phyloP scores from a whole-genome alignment of 768 basidiomycete species.

The Lactifluus piperatus region DNA sequence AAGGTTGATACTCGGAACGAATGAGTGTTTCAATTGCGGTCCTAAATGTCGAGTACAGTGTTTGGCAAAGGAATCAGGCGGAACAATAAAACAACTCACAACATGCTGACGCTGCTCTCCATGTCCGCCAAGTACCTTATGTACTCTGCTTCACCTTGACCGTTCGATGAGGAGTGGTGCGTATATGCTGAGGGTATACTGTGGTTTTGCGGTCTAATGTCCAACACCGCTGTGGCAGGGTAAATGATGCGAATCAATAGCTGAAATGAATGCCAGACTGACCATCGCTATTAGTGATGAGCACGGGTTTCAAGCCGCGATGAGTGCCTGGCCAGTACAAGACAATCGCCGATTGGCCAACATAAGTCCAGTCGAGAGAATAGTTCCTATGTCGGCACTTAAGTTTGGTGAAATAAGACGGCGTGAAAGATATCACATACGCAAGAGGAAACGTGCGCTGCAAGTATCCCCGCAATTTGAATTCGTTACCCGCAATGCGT shows the following conservation, averaged over 20 bases:
- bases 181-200: neutral
- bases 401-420: neutral
- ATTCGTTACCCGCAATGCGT: neutral
- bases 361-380: neutral
- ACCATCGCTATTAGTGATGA: conserved; percentile 3
- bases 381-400: neutral
- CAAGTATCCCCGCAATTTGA: neutral
- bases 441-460: neutral
- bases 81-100: neutral
- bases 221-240: neutral
- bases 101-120: neutral
- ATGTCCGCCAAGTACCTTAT: neutral
- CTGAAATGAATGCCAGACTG: neutral
- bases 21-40: neutral
- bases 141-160: neutral
- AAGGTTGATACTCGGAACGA: neutral
- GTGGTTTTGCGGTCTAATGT: neutral
- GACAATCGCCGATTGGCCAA: neutral
- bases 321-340: conserved; percentile 6
- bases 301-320: neutral
- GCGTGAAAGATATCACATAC: neutral
- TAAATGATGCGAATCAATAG: neutral
- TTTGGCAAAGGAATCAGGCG: neutral
- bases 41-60: neutral
- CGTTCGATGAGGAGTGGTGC: neutral